Evolutionary conservation across 2,329 filamentous ascomycete genomes (phyloP).

Genomic region (Neopestalotiopsis sp.): DNA sequence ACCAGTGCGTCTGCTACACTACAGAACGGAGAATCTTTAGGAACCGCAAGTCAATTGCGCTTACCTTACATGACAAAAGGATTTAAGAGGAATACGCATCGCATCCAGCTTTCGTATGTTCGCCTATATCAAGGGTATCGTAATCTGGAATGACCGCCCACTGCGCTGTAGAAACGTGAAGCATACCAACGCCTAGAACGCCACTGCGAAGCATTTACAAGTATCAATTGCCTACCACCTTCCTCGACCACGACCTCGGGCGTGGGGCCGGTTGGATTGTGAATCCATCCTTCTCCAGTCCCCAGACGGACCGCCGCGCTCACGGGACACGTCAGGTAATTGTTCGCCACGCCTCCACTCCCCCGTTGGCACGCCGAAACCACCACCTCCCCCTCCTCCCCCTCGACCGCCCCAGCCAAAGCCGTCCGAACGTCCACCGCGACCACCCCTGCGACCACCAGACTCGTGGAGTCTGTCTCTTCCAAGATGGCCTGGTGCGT

Average conservation of each 20-base stretch:
- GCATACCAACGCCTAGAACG: not conserved
- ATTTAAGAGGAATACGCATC: not conserved
- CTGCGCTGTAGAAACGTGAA: not conserved
- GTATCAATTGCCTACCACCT: not conserved
- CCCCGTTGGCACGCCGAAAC: conserved; percentile 10
- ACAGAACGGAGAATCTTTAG: not conserved
- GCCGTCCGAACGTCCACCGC: conserved; percentile 7
- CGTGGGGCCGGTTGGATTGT: not conserved
- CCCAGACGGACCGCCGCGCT: conserved; percentile 1
- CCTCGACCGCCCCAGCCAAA: conserved; percentile 11
- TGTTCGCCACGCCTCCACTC: conserved; percentile 19
- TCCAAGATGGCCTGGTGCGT: conserved; percentile 21
- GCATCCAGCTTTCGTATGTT: not conserved
- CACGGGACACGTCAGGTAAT: conserved; percentile 4
- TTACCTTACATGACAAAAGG: not conserved
- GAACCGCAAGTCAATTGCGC: not conserved
- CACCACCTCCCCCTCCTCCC: not conserved
- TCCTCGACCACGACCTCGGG: conserved; percentile 11
- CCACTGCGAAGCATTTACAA: not conserved
- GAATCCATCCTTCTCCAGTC: conserved; percentile 17
- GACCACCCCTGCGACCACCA: conserved; percentile 1
- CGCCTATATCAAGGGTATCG: not conserved
- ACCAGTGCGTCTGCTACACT: not conserved
- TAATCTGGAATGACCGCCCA: not conserved
- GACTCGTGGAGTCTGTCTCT: conserved; percentile 8